Evolutionary conservation across 352 stramenopile species (phyloP).

Genomic region (Globisporangium solare): DNA sequence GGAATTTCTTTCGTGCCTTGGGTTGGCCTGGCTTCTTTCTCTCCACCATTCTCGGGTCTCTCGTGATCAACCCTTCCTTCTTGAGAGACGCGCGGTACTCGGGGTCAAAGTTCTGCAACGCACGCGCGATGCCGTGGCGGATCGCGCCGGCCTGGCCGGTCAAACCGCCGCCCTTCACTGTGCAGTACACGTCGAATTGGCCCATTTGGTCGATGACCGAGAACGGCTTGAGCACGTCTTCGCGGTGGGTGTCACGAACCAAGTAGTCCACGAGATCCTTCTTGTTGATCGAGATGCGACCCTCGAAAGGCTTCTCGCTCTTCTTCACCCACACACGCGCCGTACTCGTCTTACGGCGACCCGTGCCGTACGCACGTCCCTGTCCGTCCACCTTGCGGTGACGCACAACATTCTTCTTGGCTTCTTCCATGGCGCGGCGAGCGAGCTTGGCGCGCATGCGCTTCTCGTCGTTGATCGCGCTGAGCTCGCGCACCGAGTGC

Average conservation of each 20-base stretch:
- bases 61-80: conserved; percentile 89
- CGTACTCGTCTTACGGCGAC: conserved; percentile 92
- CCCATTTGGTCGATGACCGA: conserved; percentile 65
- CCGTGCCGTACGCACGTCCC: conserved; percentile 86
- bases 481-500: conserved; percentile 72
- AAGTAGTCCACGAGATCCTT: conserved; percentile 94
- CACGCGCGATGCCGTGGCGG: conserved; percentile 90
- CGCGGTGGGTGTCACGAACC: conserved; percentile 84
- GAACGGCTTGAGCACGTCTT: conserved; percentile 85
- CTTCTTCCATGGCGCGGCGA: conserved; percentile 57
- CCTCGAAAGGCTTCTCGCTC: conserved; percentile 62
- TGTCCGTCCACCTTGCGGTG: conserved; percentile 67
- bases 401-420: conserved; percentile 72
- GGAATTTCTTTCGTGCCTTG: conserved; percentile 96
- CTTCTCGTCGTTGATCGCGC: conserved; percentile 57
- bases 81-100: conserved; percentile 91
- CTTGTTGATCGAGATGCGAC: conserved; percentile 92
- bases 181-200: conserved; percentile 90
- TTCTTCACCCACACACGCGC: conserved; percentile 94
- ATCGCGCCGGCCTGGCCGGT: conserved; percentile 93
- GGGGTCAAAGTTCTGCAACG: conserved; percentile 93
- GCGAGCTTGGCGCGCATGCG: conserved; percentile 62
- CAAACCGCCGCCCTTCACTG: conserved; percentile 90
- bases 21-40: conserved; percentile 94
- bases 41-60: conserved; percentile 95